Percentiles rank a stretch among this genome's conserved stretches.
Evolutionary conservation across 129 eudicot species (phyloP).

Genomic region (Flaveria robusta): DNA sequence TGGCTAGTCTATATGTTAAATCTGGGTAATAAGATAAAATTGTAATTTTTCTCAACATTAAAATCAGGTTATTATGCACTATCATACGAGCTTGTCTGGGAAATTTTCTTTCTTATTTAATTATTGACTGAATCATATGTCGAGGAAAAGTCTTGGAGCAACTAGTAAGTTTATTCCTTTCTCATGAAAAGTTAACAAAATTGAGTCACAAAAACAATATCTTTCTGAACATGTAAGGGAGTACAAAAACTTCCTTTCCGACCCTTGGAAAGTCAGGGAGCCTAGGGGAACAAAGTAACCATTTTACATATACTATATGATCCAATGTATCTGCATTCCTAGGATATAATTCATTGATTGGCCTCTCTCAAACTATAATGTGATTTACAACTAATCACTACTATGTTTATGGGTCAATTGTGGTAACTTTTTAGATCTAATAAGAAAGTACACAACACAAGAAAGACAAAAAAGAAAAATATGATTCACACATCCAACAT

Average conservation of each 20-base stretch:
- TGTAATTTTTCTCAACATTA: no score
- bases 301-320: neutral
- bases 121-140: neutral
- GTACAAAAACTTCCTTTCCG: neutral
- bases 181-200: neutral
- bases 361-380: neutral
- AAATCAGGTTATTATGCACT: no score
- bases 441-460: slow-evolving; percentile 15
- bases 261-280: neutral
- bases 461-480: slow-evolving; percentile 7
- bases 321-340: neutral
- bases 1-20: neutral
- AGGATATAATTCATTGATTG: neutral
- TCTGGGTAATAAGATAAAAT: no score
- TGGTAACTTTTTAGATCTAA: slow-evolving; percentile 6
- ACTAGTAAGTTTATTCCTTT: neutral
- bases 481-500: neutral
- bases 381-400: neutral
- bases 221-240: neutral
- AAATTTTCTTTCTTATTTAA: no score
- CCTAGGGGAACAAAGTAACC: neutral
- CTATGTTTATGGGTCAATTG: slow-evolving; percentile 9
- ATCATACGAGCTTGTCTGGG: no score
- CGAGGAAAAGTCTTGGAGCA: neutral
- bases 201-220: neutral